These are phyloP conservation scores for Chlamydomonas incerta DNA, from an alignment of 139 green algal genomes.

Conservation along the genomic window DNA sequence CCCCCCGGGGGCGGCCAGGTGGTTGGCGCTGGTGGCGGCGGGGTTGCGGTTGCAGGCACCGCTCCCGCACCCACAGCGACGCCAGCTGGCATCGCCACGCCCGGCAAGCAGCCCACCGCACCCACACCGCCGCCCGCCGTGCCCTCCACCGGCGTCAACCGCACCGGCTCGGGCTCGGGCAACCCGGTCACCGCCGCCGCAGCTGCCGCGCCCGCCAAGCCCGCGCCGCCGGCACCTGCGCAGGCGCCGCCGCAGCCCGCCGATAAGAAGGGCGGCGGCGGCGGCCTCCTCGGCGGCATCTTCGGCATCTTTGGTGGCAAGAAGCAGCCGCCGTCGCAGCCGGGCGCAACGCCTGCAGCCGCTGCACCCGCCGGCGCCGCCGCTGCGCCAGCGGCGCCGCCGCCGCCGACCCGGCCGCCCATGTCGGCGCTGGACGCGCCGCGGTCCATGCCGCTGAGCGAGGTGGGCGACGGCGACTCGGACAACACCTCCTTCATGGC, in stretches of 20 bases:
- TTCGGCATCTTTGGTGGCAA: neutral
- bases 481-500: conserved; percentile 4
- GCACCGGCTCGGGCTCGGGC: neutral
- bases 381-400: neutral
- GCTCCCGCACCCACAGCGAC: no score
- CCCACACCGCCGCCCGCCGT: no score
- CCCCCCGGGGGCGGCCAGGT: no score
- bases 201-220: no score
- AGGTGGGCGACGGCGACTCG: neutral
- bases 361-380: neutral
- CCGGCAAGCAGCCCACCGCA: neutral
- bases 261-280: neutral
- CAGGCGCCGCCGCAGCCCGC: neutral
- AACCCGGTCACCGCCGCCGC: neutral
- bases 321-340: neutral
- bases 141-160: no score
- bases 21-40: no score
- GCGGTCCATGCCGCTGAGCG: neutral
- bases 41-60: no score
- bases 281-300: neutral
- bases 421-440: neutral
- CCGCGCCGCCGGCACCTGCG: neutral
- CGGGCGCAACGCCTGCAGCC: neutral
- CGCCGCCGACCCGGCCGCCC: neutral
- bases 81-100: no score